Base-by-base conservation (phyloP, 2,329 filamentous ascomycete species). In the Aspergillus ochraceoroseus region DNA sequence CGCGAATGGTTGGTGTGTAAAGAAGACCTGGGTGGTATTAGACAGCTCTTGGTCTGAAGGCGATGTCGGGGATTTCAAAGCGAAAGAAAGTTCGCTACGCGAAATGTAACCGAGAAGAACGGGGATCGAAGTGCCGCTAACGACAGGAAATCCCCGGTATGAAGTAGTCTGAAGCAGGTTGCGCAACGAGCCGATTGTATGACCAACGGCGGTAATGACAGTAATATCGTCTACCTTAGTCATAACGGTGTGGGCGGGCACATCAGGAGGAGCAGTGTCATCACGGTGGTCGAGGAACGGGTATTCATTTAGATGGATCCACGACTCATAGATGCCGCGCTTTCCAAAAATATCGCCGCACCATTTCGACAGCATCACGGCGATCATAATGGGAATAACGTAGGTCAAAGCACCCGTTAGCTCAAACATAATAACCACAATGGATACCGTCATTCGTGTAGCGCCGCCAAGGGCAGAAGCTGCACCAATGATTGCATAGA, bases 361-460 rank as follows among this genome's bases (percentile, higher is more conserved):
- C 92, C 92, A 98, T 70, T 98, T 98, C 48, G 86, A 86, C 30
- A 96, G 76, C 89, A 98, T 94, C 58, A 98, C 92, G 29, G 89
- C 88, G 49, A 98, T 86, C 92, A 98, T 98, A 64, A 96, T 98
- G 39, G 92, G 92, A 5, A 98, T 79, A 33, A 98, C 90, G 60
- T 96, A 96, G 1, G 88, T 94, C 18, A 98, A 75, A 1, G 92
- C 92, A 37, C 92, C 92, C 0, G 92, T 98, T 41, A 98, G 81
- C 70, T 98, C 92, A 59, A 98, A 98, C 85, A 95, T 95, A 68
- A 98, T 98, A 57, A 96, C 92, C 3, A 98, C 90, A 52, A 98
- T 95, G 8, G 89, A 95, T 7, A 95, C 88, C 0, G 92, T 98
- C 82, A 98, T 94, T 52, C 90, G 80, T 12, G 90, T 96, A 23